Evolutionary conservation across 139 green algal genomes (phyloP).

Genomic region (Haematococcus sp.): DNA sequence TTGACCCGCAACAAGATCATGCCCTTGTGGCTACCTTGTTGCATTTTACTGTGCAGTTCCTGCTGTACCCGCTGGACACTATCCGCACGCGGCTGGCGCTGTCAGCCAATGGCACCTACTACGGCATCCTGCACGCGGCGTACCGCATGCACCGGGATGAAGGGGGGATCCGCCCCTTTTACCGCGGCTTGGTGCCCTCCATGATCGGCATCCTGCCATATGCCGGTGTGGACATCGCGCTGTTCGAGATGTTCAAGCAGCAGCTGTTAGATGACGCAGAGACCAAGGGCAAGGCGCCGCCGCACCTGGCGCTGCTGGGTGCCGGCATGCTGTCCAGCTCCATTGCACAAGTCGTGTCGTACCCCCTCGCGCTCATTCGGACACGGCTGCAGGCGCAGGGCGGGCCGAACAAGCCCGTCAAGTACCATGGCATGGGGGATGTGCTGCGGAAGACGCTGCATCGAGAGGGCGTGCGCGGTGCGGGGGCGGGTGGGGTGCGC

Average conservation of each 20-base stretch:
- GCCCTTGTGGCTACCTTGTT: too few species aligned
- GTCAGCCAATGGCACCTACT: constrained; percentile 60
- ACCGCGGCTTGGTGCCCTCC: constrained; percentile 74
- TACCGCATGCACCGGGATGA: constrained; percentile 62
- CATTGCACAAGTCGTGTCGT: constrained; percentile 77
- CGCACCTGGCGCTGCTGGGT: constrained; percentile 66
- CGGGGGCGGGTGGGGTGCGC: constrained; percentile 46
- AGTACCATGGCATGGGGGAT: constrained; percentile 81
- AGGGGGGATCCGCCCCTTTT: constrained; percentile 66
- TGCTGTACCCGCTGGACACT: constrained; percentile 87
- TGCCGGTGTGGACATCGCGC: constrained; percentile 79
- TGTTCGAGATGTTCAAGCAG: constrained; percentile 87
- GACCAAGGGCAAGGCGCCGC: constrained; percentile 31
- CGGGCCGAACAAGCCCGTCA: constrained; percentile 5
- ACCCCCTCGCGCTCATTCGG: constrained; percentile 80
- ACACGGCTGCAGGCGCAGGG: constrained; percentile 73
- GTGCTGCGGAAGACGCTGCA: constrained; percentile 66
- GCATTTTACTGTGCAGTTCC: constrained; percentile 37
- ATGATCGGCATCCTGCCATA: constrained; percentile 90
- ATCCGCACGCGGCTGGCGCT: constrained; percentile 84
- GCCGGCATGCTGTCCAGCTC: constrained; percentile 78
- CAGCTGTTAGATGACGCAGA: constrained; percentile 72
- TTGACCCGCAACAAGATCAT: too few species aligned
- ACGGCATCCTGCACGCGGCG: constrained; percentile 59
- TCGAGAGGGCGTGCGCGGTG: constrained; percentile 77